Base-by-base conservation (phyloP, 306 rosid species). In the Quercus ilex region DNA sequence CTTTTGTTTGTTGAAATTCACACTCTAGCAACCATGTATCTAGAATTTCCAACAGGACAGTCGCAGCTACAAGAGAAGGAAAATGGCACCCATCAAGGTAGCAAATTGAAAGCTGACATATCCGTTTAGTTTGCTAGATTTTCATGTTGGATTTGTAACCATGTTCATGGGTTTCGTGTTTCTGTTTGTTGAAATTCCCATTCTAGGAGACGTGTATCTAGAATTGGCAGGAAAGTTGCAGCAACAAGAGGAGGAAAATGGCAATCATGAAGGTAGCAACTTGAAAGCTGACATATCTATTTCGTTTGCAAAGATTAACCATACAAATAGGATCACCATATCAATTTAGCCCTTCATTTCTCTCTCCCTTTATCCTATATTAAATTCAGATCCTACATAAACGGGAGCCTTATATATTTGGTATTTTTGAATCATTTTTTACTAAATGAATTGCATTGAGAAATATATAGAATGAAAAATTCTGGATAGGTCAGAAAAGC, bases 1-100 rank as follows among this genome's bases (percentile, higher is more conserved):
- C 84, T 91, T 69, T 43, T 86, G 65, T 82, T 56, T 28, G 69
- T 81, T 15, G 91, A 92, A 73, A 69, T 91, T 71, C 93, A 92
- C 71, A 82, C 89, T 41, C 77, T 91, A 20, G 82, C 84, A 2
- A 84, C 85, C 72, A 76, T 86, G 83, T 79, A 82, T 69, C 77
- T 85, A 21, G 76, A 77, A 65, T 81, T 88, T 41, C 46, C 12
- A 80, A 82, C 80, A 8, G 79, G 84, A 73, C 88, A 83, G 78
- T 18, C 85, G 62, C 87, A 55, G 33, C 76, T 41, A 46, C 92
- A 80, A 5, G 84, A 79, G 11, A 81, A 84, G 30, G 83, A 80
- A 76, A 74, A 75, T 49, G 59, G 51, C 59, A 77, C 38, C 72
- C 82, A 55, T 59, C 81, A 78, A 59, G 78, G 78, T 57, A 58